Percentiles rank a stretch among this genome's conserved stretches.
phyloP scores from a whole-genome alignment of 2,329 filamentous ascomycete genomes.

The Penicillium digitatum region DNA sequence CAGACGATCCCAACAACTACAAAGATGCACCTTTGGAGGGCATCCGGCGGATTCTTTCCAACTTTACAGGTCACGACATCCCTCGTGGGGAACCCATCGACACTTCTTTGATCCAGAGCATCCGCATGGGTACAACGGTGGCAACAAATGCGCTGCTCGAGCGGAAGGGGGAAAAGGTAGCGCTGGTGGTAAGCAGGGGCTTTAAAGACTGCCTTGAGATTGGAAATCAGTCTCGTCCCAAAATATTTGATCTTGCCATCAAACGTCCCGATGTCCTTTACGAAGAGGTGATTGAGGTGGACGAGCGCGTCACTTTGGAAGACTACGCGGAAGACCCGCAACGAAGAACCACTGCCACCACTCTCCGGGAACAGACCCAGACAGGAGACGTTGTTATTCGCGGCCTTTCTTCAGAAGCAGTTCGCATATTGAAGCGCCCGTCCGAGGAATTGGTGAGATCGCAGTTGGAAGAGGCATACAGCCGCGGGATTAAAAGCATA shows the following conservation, averaged over 20 bases:
- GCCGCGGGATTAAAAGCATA: conserved; percentile 71
- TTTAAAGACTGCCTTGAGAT: conserved; percentile 86
- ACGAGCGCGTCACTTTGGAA: conserved; percentile 85
- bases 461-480: conserved; percentile 64
- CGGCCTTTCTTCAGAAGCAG: conserved; percentile 69
- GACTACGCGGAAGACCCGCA: conserved; percentile 86
- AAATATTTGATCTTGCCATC: conserved; percentile 88
- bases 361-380: conserved; percentile 37
- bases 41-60: conserved; percentile 78
- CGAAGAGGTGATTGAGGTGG: conserved; percentile 78
- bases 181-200: conserved; percentile 79
- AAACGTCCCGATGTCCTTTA: conserved; percentile 83
- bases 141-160: conserved; percentile 89
- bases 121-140: conserved; percentile 93
- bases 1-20: conserved; percentile 87
- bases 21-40: conserved; percentile 86
- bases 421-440: conserved; percentile 64
- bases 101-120: conserved; percentile 78
- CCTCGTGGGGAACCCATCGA: conserved; percentile 76
- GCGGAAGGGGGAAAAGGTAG: conserved; percentile 83
- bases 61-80: conserved; percentile 70
- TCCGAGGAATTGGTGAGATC: conserved; percentile 50
- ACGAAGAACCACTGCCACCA: conserved; percentile 53
- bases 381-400: conserved; percentile 58
- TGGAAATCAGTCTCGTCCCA: conserved; percentile 83